Evolutionary conservation across 495 filamentous ascomycete genomes (phyloP).

Genomic region (Aspergillus nidulans): DNA sequence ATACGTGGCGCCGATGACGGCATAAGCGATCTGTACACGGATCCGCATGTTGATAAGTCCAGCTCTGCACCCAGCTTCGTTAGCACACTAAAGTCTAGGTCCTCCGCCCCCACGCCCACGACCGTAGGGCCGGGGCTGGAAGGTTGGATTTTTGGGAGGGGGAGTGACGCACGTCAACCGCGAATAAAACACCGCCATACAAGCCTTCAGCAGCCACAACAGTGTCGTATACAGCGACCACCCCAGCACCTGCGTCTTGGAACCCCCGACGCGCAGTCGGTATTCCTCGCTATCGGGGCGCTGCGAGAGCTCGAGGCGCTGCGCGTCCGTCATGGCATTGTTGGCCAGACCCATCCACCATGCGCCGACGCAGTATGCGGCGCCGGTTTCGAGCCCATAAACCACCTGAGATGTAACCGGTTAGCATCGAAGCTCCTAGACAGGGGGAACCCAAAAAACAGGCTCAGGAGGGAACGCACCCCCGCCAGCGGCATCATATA

Average conservation of each 20-base stretch:
- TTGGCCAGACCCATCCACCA: constrained; percentile 50
- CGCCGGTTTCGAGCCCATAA: constrained; percentile 38
- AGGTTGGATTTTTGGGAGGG: too few species aligned
- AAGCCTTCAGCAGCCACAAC: constrained; percentile 56
- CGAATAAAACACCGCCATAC: constrained; percentile 57
- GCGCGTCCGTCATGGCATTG: constrained; percentile 49
- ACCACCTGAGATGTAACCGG: constrained; percentile 9
- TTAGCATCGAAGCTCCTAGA: too few species aligned
- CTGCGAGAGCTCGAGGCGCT: constrained; percentile 39
- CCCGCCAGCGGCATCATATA: constrained; percentile 56
- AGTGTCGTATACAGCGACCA: constrained; percentile 56
- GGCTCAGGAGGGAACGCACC: constrained; percentile 22
- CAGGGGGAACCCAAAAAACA: too few species aligned
- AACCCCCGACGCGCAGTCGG: constrained; percentile 47
- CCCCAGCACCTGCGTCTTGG: constrained; percentile 53
- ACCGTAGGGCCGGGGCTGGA: too few species aligned
- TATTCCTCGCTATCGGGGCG: constrained; percentile 37
- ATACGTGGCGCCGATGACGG: constrained; percentile 48
- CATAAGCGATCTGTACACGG: constrained; percentile 51
- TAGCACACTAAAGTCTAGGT: not conserved
- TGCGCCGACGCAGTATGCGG: constrained; percentile 45
- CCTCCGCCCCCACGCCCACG: too few species aligned
- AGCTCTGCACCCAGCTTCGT: constrained; percentile 25
- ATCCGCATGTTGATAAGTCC: constrained; percentile 44
- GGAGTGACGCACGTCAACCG: constrained; percentile 48